Percentiles rank a stretch among this genome's conserved stretches.
phyloP scores from a whole-genome alignment of 2,329 filamentous ascomycete genomes.

The Cladosporium austrohemisphaericum region DNA sequence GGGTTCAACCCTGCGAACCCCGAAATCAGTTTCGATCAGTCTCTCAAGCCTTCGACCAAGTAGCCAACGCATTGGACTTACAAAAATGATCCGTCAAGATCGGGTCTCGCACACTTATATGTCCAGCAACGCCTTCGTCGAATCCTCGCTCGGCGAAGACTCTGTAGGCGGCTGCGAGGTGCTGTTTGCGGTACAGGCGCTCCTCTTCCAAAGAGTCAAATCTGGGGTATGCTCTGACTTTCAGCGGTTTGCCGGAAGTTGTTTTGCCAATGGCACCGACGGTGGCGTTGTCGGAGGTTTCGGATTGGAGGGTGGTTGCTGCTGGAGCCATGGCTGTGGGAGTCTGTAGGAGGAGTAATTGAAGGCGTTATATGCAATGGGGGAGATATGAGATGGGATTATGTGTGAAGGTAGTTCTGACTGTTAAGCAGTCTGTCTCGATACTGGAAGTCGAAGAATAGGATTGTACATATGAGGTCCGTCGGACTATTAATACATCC shows the following conservation, averaged over 20 bases:
- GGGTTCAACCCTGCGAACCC: constrained; percentile 33
- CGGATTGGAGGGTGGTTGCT: constrained; percentile 34
- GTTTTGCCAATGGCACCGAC: constrained; percentile 47
- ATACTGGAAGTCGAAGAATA: too few relatives aligned
- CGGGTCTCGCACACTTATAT: constrained; percentile 42
- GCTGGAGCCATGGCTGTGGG: constrained; percentile 35
- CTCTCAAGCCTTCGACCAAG: neutral
- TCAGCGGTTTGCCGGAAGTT: constrained; percentile 43
- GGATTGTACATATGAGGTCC: constrained; percentile 2
- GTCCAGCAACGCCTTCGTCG: constrained; percentile 41
- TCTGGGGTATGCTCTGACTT: constrained; percentile 44
- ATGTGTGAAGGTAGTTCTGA: too few relatives aligned
- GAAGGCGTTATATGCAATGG: too few relatives aligned
- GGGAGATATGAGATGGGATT: neutral
- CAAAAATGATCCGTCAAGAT: constrained; percentile 34
- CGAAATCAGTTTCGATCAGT: too few relatives aligned
- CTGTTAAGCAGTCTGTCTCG: too few relatives aligned
- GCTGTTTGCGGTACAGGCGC: constrained; percentile 41
- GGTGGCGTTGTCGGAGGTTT: constrained; percentile 39
- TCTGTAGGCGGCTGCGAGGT: constrained; percentile 43
- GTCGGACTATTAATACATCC: neutral
- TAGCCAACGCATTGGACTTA: constrained; percentile 23
- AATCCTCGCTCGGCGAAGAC: constrained; percentile 42
- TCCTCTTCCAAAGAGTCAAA: constrained; percentile 39
- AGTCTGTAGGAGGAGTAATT: neutral